Evolutionary conservation across 208 protist species (phyloP), one percentile per base, ranked within the genome.

Genomic region (Leptomonas seymouri): DNA sequence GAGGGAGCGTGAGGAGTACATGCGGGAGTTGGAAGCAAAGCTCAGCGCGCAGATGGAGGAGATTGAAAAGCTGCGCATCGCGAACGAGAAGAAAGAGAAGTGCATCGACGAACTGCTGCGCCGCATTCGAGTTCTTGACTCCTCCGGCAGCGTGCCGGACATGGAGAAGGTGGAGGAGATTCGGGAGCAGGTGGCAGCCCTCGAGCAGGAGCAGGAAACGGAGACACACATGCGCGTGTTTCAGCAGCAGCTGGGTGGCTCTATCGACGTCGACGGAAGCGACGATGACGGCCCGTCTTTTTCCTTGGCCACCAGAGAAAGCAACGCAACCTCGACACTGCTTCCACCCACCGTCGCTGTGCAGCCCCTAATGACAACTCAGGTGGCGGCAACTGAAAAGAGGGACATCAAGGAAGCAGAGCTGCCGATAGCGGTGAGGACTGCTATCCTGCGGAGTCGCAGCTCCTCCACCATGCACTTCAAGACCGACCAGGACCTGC

Each of bases 1-100:
- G 88, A 81, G 84, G 60, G 88, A 91, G 70, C 80, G 77, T 14
- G 84, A 93, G 67, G 61, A 34, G 31, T 85, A 90, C 64, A 93
- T 91, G 85, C 61, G 67, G 1, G 72, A 86, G 48, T 79, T 93
- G 18, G 81, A 93, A 63, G 61, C 57, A 27, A 67, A 76, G 53
- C 79, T 91, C 20, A 72, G 74, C 42, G 72, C 70, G 27, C 88
- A 93, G 56, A 67, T 70, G 8, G 77, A 61, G 31, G 84, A 91
- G 46, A 91, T 93, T 36, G 76, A 84, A 21, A 64, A 68, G n/a
- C 60, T 91, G 53, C 82, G 81, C 27, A 31, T 64, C 20, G 77
- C 71, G 5, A 93, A 93, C 58, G 79, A 69, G 14, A 82, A 89
- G 41, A 93, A 93, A 71, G 88, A 93, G 62, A 30, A 42, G 16